A percentile compares a stretch with the other conserved stretches of the same genome.
Conservation (phyloP, 345 rosid species). For the Abelmoschus esculentus region DNA sequence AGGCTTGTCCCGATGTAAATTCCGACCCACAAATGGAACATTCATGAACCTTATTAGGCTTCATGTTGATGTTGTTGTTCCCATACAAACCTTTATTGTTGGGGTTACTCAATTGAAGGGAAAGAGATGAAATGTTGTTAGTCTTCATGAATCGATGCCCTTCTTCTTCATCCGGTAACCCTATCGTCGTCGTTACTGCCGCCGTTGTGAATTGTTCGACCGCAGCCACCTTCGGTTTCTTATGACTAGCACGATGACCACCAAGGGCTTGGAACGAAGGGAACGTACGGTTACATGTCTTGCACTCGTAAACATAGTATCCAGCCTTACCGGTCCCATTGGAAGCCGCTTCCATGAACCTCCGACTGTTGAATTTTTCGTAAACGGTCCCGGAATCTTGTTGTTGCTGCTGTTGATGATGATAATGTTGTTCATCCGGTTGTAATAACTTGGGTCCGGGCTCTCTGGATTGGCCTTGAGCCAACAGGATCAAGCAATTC, state of each 20-base stretch:
- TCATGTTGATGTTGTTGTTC: constrained; percentile 12
- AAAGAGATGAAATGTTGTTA: constrained; percentile 38
- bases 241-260: constrained; percentile 96
- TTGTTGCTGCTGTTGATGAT: neutral
- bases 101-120: constrained; percentile 44
- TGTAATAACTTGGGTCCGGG: constrained; percentile 12
- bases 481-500: constrained; percentile 80
- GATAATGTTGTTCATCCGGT: constrained; percentile 1
- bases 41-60: constrained; percentile 64
- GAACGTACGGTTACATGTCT: constrained; percentile 77
- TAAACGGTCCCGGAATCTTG: constrained; percentile 6
- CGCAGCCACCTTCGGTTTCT: constrained; percentile 50
- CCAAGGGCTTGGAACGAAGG: constrained; percentile 98
- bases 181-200: neutral
- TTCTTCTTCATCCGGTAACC: constrained; percentile 18
- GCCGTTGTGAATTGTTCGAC: constrained; percentile 5
- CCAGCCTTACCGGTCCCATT: constrained; percentile 53
- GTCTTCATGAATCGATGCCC: constrained; percentile 19
- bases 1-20: constrained; percentile 90
- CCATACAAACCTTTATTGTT: no score
- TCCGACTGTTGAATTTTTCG: constrained; percentile 55
- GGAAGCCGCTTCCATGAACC: constrained; percentile 52
- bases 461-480: constrained; percentile 49
- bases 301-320: constrained; percentile 83
- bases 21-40: constrained; percentile 91